Evolutionary conservation across 2,329 filamentous ascomycete species (phyloP).

Genomic region (Didymosphaeria variabile): DNA sequence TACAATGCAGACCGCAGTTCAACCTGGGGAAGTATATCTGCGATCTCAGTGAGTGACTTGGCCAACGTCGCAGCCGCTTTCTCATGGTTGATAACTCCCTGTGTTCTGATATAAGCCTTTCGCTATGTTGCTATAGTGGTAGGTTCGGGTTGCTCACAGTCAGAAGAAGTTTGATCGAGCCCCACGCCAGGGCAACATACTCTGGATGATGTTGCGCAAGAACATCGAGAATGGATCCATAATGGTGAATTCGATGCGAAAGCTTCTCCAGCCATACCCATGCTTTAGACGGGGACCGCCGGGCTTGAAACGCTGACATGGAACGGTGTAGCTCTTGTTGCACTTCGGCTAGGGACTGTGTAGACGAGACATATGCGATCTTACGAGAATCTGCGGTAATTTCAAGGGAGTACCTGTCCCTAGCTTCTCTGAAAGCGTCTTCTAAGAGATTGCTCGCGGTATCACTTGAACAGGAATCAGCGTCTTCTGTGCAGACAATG

Average conservation of each 20-base stretch:
- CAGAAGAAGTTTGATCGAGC: constrained; percentile 30
- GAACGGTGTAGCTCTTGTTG: no score
- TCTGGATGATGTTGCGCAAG: constrained; percentile 41
- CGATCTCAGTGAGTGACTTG: not conserved
- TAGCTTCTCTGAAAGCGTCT: no score
- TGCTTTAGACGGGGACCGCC: not conserved
- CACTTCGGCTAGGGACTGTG: no score
- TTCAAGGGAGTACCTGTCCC: no score
- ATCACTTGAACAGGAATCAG: no score
- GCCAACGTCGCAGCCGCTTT: not conserved
- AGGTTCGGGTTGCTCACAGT: not conserved
- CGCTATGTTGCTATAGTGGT: no score
- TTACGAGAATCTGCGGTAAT: no score
- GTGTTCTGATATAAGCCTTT: no score
- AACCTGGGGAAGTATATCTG: not conserved
- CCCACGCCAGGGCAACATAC: constrained; percentile 39
- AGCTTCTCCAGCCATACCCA: not conserved
- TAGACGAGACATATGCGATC: no score
- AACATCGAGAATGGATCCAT: constrained; percentile 29
- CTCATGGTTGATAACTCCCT: constrained; percentile 2
- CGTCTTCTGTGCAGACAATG: no score
- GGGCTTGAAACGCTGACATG: no score
- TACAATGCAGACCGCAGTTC: not conserved
- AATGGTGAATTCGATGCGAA: constrained; percentile 3
- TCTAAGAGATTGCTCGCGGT: no score